These are phyloP conservation scores for Pythium aquatile DNA, from an alignment of 352 stramenopile species.

Conservation along the genomic window DNA sequence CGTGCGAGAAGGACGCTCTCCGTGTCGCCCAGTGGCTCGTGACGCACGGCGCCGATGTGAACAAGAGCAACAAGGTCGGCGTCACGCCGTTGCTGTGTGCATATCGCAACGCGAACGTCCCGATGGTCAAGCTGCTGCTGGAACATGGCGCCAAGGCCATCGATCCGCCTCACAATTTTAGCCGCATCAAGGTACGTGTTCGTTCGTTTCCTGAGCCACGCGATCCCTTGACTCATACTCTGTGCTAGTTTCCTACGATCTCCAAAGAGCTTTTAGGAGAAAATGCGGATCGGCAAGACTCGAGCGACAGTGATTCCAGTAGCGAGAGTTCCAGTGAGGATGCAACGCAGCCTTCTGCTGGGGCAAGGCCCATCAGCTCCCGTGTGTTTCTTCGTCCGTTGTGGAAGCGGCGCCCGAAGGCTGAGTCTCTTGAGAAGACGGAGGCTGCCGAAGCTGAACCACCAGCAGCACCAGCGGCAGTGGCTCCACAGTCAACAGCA, in stretches of 20 bases:
- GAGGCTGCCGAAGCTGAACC: background rate
- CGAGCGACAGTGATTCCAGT: slow-evolving; percentile 7
- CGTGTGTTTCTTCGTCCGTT: slow-evolving; percentile 1
- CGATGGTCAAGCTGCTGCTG: slow-evolving; percentile 45
- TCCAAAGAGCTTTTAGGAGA: slow-evolving; percentile 18
- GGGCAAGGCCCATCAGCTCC: slow-evolving; percentile 9
- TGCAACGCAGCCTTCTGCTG: background rate
- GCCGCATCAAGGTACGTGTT: slow-evolving; percentile 35
- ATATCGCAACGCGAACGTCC: slow-evolving; percentile 50
- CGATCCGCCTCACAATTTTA: slow-evolving; percentile 32
- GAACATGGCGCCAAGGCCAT: slow-evolving; percentile 42
- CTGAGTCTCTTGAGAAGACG: background rate
- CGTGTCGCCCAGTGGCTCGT: slow-evolving; percentile 46
- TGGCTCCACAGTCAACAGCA: background rate
- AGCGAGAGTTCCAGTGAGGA: slow-evolving; percentile 6
- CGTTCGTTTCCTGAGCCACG: too few species aligned
- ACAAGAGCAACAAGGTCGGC: slow-evolving; percentile 53
- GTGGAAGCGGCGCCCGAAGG: background rate
- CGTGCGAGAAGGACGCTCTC: slow-evolving; percentile 50
- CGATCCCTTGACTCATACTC: too few species aligned
- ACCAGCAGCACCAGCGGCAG: background rate
- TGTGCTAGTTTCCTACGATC: slow-evolving; percentile 22
- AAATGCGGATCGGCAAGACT: slow-evolving; percentile 5
- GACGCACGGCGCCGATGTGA: slow-evolving; percentile 50
- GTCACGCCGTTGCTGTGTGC: slow-evolving; percentile 53